Conservation (phyloP, 257 asterid species). For the Salvia rosmarinus region DNA sequence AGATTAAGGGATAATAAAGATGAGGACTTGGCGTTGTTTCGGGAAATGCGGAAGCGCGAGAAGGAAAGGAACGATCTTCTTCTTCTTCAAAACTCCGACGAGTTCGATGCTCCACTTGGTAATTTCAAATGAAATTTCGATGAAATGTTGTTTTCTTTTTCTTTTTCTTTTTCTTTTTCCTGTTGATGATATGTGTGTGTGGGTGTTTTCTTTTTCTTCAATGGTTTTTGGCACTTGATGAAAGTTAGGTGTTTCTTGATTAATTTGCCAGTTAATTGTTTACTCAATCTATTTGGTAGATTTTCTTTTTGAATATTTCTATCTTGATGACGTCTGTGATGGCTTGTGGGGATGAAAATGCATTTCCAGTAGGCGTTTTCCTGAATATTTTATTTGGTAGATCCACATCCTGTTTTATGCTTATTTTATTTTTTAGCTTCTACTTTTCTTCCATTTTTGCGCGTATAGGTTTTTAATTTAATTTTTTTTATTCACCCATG, state of each 20-base stretch:
- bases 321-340: conserved; percentile 31
- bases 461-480: conserved; percentile 3
- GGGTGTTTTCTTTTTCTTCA: background rate
- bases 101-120: conserved; percentile 83
- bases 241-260: conserved; percentile 31
- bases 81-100: conserved; percentile 72
- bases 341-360: conserved; percentile 29
- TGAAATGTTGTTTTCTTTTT: no score
- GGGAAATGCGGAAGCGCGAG: conserved; percentile 90
- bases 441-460: background rate
- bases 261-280: conserved; percentile 31
- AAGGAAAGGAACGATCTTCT: conserved; percentile 71
- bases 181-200: conserved; percentile 1
- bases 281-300: conserved; percentile 42
- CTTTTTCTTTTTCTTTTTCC: background rate
- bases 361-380: conserved; percentile 19
- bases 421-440: conserved; percentile 15
- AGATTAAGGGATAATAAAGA: conserved; percentile 72
- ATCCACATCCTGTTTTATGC: conserved; percentile 20
- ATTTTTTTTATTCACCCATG: conserved; percentile 6
- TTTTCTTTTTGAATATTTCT: conserved; percentile 31
- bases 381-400: conserved; percentile 23
- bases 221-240: conserved; percentile 27
- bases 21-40: conserved; percentile 85
- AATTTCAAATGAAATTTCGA: conserved; percentile 20